Percentiles rank a stretch among this genome's conserved stretches.
Evolutionary conservation across 257 asterid genomes (phyloP).

Genomic region (Gynochthodes officinalis): DNA sequence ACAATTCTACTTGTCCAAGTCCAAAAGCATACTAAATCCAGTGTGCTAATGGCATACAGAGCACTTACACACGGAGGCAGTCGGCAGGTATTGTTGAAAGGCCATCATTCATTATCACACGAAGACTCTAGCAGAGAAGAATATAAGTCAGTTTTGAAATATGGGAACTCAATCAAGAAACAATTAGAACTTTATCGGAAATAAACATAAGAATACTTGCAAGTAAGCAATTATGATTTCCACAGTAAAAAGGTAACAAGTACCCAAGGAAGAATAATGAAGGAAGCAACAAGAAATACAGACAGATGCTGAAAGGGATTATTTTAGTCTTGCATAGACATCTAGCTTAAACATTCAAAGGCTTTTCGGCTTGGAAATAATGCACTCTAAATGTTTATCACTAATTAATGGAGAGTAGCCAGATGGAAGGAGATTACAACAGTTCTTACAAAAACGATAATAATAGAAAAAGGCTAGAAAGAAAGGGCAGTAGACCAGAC

Average conservation of each 20-base stretch:
- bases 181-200: neutral
- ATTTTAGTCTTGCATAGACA: neutral
- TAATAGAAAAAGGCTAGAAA: neutral
- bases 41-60: neutral
- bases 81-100: conserved; percentile 83
- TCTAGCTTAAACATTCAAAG: neutral
- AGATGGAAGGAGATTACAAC: neutral
- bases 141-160: conserved; percentile 26
- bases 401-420: neutral
- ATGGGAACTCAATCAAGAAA: neutral
- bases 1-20: neutral
- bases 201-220: neutral
- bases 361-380: neutral
- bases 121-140: conserved; percentile 66
- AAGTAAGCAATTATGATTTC: neutral
- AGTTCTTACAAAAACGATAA: neutral
- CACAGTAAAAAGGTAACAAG: neutral
- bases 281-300: neutral
- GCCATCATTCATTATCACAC: conserved; percentile 97
- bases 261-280: neutral
- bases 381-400: neutral
- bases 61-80: conserved; percentile 83
- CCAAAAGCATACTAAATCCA: neutral
- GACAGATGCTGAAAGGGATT: neutral
- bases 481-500: neutral